These are phyloP conservation scores for Paramecium pentaurelia DNA, from an alignment of 73 alveolate genomes.

Conservation along the genomic window DNA sequence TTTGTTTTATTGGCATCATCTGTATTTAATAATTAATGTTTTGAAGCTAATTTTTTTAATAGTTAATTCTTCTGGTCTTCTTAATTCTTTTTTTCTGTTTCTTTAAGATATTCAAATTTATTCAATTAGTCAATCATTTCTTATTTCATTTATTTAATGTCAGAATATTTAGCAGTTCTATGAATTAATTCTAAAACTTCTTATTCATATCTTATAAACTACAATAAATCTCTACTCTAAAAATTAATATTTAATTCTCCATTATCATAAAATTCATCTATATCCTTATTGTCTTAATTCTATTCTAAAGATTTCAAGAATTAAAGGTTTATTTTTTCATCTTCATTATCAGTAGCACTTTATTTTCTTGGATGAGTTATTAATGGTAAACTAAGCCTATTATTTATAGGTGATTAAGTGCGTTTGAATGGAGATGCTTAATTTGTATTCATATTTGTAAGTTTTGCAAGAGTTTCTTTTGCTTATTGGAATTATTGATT, in stretches of 20 bases:
- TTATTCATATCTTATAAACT: neutral
- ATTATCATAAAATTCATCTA: neutral
- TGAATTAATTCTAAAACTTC: neutral
- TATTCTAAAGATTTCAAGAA: neutral
- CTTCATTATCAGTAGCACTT: conserved; percentile 13
- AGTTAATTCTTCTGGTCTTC: neutral
- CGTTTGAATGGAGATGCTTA: neutral
- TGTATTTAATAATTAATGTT: neutral
- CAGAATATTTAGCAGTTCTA: neutral
- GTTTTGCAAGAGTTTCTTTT: neutral
- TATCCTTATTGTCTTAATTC: conserved; percentile 19
- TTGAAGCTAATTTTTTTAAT: neutral
- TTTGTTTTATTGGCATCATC: neutral
- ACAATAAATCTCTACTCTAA: neutral
- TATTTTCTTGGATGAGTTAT: neutral
- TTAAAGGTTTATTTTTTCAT: neutral
- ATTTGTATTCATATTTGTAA: neutral
- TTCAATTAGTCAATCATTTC: conserved; percentile 3
- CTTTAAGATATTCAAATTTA: neutral
- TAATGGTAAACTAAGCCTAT: neutral
- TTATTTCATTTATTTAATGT: neutral
- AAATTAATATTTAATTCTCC: neutral
- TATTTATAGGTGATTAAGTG: neutral
- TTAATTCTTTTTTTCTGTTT: neutral
- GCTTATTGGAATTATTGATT: neutral